Base-by-base conservation (phyloP, 225 moss, liverwort and hornwort genomes). In the Physcomitrellopsis africana region DNA sequence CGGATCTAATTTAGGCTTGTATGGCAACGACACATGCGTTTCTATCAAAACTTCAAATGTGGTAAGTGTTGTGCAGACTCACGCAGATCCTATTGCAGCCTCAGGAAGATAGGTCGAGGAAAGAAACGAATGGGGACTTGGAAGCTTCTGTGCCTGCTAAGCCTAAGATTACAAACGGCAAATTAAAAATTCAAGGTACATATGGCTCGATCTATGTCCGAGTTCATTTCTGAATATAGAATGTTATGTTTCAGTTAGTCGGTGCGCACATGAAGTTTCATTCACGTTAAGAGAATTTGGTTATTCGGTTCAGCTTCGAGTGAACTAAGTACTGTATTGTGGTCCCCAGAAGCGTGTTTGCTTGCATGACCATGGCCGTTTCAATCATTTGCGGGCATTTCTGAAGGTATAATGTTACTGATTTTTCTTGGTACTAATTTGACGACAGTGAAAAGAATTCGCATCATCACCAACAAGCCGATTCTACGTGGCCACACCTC, bases 51-150 rank as follows among this genome's bases (percentile, higher is more conserved):
- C 18, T 75, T 52, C 72, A 44, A 77, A 20, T n/a, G 19, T 8
- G 7, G 10, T 26, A 68, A 60, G 11, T 23, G 51, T 67, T 64
- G 60, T 67, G 80, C 92, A 99, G 97, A 52, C 86, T 99, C 73
- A 90, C 95, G 61, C 95, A 91, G 74, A 85, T 99, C 58, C 80
- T 99, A 42, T 71, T 99, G 80, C 95, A 95, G 82, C 93, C 99
- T 70, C 93, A 89, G 68, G 99, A 89, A 65, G 90, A 93, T 60
- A 75, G 90, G 11, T 43, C 80, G 60, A 80, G 77, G 60, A 93
- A 83, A 60, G 86, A 83, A 62, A 70, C 54, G 16, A 78, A 70
- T 76, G 87, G 81, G 80, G 93, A 92, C n/a, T 74, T 86, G 52
- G 92, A 93, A 77, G 86, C 82, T 77, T 78, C 89, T 71, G 86